Conservation (phyloP, 257 asterid genomes). For the Fraxinus anomala region DNA sequence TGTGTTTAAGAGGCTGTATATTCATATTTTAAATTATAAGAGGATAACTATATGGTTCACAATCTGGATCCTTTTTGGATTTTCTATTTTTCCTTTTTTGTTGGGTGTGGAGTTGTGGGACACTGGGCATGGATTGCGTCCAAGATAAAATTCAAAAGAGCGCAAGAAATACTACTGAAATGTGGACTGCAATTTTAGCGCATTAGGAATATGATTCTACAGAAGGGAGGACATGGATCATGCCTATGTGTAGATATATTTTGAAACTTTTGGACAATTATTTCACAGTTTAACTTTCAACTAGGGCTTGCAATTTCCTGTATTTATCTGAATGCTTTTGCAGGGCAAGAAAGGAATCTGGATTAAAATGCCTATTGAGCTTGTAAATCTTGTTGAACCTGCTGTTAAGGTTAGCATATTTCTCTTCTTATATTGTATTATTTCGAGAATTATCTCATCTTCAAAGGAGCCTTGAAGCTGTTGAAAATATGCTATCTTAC, state of each 20-base stretch:
- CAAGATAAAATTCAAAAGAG: neutral
- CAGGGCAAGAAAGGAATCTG: constrained; percentile 95
- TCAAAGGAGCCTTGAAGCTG: neutral
- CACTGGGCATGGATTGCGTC: neutral
- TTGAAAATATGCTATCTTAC: neutral
- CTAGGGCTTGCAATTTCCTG: neutral
- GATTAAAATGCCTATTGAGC: constrained; percentile 89
- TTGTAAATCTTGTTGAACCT: constrained; percentile 75
- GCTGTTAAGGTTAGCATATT: constrained; percentile 66
- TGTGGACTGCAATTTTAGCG: neutral
- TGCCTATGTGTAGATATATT: neutral
- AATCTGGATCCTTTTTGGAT: neutral
- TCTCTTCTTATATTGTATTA: neutral
- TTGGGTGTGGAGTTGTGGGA: neutral
- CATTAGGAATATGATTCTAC: neutral
- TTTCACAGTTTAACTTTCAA: neutral
- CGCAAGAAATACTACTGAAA: neutral
- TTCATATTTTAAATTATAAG: neutral
- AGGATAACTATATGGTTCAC: neutral
- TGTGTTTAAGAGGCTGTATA: neutral
- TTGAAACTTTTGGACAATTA: neutral
- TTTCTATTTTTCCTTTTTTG: neutral
- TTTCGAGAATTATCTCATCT: constrained; percentile 2
- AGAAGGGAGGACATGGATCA: neutral
- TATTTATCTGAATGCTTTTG: constrained; percentile 23